Evolutionary conservation across 345 rosid species (phyloP), one percentile per base, ranked within the genome.

Genomic region (Garcia nutans): DNA sequence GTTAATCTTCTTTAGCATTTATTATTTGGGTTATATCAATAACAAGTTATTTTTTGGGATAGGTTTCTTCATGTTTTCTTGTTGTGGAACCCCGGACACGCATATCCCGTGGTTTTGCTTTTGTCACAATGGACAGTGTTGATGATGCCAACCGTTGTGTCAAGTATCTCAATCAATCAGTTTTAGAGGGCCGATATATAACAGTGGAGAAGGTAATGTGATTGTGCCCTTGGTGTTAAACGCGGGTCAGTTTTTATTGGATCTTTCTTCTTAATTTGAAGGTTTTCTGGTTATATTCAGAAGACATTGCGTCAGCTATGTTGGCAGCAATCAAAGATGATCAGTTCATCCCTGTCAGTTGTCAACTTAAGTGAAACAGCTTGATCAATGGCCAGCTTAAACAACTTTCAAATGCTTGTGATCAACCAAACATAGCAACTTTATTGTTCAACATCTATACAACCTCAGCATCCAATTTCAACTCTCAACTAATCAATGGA

Each of bases 261-360:
- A 79, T 82, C 76, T 59, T 87, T 79, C 57, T 79, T 89, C 87
- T 90, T 90, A 82, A 88, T 92, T 80, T 88, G 90, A 82, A 89
- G 92, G 97, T 90, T 93, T 89, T 96, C 92, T 93, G 95, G 93
- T 82, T 85, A 86, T 78, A 86, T 88, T 96, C 99, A 93, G 99
- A 90, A 87, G 82, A 82, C 83, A 85, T 90, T 93, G 90, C 84
- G 71, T 91, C 98, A 89, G 97, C 95, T 90, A 84, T 92, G 88
- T 92, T 92, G 98, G 92, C 98, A 92, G 92, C 96, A 88, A 88
- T 87, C 98, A 95, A 85, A 90, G 97, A 94, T 94, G 93, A 91
- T 83, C 85, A 88, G 87, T 88, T 86, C 90, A 87, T 85, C 93
- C 87, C 78, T 90, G 83, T 86, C 88, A 89, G 88, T 92, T 88